Evolutionary conservation across 1,284 basidiomycete species (phyloP).

Genomic region (Naganishia sp.): DNA sequence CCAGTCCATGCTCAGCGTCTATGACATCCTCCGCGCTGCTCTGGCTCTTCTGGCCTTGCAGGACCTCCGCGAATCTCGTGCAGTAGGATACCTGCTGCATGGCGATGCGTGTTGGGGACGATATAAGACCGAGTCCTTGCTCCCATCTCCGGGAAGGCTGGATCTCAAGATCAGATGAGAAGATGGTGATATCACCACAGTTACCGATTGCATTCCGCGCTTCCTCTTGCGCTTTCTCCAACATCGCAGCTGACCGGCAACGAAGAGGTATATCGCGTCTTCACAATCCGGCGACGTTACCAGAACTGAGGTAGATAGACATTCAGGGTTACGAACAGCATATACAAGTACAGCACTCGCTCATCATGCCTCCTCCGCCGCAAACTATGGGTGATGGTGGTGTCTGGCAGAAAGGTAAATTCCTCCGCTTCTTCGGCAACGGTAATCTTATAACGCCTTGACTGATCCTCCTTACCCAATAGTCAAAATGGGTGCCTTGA

Average conservation of each 20-base stretch:
- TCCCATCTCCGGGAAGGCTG: too few relatives aligned
- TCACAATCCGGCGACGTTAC: not conserved
- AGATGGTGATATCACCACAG: not conserved
- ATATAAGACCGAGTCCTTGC: too few relatives aligned
- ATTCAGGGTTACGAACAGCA: too few relatives aligned
- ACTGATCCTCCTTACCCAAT: conserved; percentile 2
- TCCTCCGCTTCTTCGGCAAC: not conserved
- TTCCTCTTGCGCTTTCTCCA: conserved; percentile 15
- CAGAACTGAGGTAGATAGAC: not conserved
- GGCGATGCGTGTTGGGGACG: not conserved
- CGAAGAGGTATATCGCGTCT: not conserved
- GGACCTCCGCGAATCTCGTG: conserved; percentile 22
- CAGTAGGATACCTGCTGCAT: conserved; percentile 14
- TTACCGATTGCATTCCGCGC: conserved; percentile 9
- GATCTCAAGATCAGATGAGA: not conserved
- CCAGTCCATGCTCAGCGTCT: conserved; percentile 21
- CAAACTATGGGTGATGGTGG: conserved; percentile 34
- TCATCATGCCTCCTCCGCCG: conserved; percentile 33
- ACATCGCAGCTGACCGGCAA: conserved; percentile 14
- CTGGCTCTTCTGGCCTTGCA: conserved; percentile 21
- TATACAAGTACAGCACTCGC: not conserved
- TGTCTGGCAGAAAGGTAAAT: conserved; percentile 34
- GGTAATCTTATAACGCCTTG: too few relatives aligned
- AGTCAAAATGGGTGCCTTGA: conserved; percentile 84
- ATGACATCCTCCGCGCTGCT: conserved; percentile 2